phyloP scores from a whole-genome alignment of 1,284 basidiomycete species.

The Heterobasidion irregulare region DNA sequence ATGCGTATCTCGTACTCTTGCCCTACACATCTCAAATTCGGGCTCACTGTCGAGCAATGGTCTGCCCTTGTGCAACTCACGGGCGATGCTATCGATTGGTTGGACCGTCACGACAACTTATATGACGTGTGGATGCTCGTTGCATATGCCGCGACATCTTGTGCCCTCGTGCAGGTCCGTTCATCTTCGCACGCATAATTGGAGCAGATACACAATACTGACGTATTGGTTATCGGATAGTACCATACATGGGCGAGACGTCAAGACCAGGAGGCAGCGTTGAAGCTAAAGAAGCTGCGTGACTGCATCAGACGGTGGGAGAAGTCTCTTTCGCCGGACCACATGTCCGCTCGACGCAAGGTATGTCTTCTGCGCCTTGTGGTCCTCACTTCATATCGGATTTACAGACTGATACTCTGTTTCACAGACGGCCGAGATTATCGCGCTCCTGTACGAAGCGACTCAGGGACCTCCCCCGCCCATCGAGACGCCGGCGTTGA shows the following conservation, averaged over 20 bases:
- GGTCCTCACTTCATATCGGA: slow-evolving; percentile 8
- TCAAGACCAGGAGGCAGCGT: slow-evolving; percentile 66
- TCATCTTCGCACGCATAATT: background rate
- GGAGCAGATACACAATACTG: background rate
- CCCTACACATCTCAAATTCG: slow-evolving; percentile 80
- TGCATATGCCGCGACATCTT: slow-evolving; percentile 84
- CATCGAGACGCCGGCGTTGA: slow-evolving; percentile 53
- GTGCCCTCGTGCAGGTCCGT: slow-evolving; percentile 82
- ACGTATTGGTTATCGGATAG: slow-evolving; percentile 27
- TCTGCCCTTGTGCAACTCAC: slow-evolving; percentile 63
- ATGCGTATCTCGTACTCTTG: slow-evolving; percentile 89
- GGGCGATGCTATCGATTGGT: slow-evolving; percentile 83
- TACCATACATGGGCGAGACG: slow-evolving; percentile 90
- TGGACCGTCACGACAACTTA: slow-evolving; percentile 69
- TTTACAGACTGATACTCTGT: slow-evolving; percentile 14
- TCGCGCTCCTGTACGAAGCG: slow-evolving; percentile 85
- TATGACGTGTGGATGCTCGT: slow-evolving; percentile 86
- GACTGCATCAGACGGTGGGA: slow-evolving; percentile 85
- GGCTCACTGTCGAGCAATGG: slow-evolving; percentile 77
- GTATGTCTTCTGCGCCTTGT: slow-evolving; percentile 21
- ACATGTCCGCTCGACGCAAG: slow-evolving; percentile 88
- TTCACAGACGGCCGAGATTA: slow-evolving; percentile 81
- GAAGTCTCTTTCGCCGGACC: slow-evolving; percentile 67
- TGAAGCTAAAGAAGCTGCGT: slow-evolving; percentile 69
- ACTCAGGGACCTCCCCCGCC: slow-evolving; percentile 64